Base-by-base conservation (phyloP, 176 grass and related monocot species). In the Triticum dicoccoides region DNA sequence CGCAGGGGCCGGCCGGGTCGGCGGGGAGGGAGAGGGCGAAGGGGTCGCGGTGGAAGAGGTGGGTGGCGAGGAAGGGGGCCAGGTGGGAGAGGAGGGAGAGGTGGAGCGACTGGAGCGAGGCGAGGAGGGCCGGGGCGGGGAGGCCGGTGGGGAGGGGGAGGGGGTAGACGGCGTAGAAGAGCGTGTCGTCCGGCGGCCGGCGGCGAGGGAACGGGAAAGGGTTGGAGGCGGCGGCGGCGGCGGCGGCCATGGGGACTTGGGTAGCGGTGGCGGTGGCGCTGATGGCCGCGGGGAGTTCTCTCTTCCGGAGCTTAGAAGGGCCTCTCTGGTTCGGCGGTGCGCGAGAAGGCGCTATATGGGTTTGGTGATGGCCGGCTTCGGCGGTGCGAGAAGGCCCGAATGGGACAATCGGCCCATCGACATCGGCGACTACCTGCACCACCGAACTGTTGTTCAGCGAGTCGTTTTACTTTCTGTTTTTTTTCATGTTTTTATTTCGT, bases 91-190 rank as follows among this genome's bases (percentile, higher is more conserved):
- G 49, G 66, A 94, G 90, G 90, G 81, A 82, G 74, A 89, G 87
- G 90, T 94, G 97, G 80, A 94, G 94, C 42, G 92, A 83, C 18
- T 81, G 91, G 11, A 95, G 91, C 5, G 78, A 72, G 18, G 94
- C 86, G 58, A 84, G 81, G 87, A 93, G 84, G 5, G 72, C 56
- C 0, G 73, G 32, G 4, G 86, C 77, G 24, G 90, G 86, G n/a
- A 90, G 73, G 66, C 8, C 56, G 11, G 23, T 32, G 39, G 90
- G 90, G 29, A 86, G 84, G 10, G 82, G 91, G 7, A 83, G 83
- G 8, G 92, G 89, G 89, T 98, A 96, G 35, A 99, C 17, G 62
- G 94, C 70, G 85, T 93, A 99, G 92, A 96, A 99, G 20, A 99
- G 89, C 58, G 89, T 99, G 90, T 96, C 97, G 29, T 95, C 92